A percentile compares a stretch with the other conserved stretches of the same genome.
phyloP scores from a whole-genome alignment of 768 basidiomycete genomes.

The Leccinum disarticulatum region DNA sequence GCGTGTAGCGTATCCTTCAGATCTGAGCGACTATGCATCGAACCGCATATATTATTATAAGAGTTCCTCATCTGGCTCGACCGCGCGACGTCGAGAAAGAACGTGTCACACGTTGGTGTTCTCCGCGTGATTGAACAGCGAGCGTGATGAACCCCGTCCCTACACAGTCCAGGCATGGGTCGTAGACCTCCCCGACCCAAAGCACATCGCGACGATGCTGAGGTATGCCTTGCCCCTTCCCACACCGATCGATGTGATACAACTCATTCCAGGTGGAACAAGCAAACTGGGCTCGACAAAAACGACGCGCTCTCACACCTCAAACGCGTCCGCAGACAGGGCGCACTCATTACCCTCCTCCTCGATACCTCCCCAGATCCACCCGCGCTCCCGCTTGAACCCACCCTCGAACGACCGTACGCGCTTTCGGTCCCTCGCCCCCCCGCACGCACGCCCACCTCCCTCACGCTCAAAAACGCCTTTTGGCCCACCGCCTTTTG shows the following conservation, averaged over 20 bases:
- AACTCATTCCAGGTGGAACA: conserved; percentile 59
- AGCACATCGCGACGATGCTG: conserved; percentile 57
- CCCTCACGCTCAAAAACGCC: conserved; percentile 62
- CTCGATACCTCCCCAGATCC: conserved; percentile 41
- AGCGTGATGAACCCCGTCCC: not conserved
- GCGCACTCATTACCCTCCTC: conserved; percentile 51
- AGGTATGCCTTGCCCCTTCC: conserved; percentile 41
- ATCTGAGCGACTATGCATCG: no score
- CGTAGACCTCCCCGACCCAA: conserved; percentile 66
- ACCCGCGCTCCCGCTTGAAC: conserved; percentile 50
- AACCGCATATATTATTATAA: no score
- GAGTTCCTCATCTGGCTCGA: no score
- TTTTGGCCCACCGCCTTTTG: conserved; percentile 88
- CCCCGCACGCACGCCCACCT: conserved; percentile 64
- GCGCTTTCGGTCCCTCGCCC: conserved; percentile 59
- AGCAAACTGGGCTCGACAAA: conserved; percentile 54
- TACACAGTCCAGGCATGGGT: conserved; percentile 70
- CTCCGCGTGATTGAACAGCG: no score
- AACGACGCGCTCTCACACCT: conserved; percentile 65
- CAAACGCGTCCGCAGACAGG: conserved; percentile 69
- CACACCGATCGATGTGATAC: not conserved
- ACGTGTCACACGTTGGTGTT: no score
- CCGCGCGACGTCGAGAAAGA: no score
- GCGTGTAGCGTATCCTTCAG: no score
- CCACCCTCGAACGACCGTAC: conserved; percentile 54